phyloP scores from a whole-genome alignment of 2,329 filamentous ascomycete genomes.

The Dactylonectria estremocensis region DNA sequence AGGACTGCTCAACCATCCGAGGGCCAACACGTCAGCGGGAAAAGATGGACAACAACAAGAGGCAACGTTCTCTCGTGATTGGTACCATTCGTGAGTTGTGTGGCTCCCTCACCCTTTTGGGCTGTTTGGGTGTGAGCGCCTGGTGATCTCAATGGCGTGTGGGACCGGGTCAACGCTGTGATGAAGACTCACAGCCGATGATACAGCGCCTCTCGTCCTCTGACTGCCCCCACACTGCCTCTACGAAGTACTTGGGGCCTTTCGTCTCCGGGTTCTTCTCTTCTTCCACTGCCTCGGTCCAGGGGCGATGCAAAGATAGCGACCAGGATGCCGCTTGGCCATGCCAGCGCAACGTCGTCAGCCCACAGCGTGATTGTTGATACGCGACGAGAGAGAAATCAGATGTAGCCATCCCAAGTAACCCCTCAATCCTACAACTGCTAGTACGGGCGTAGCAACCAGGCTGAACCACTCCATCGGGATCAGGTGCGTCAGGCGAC shows the following conservation, averaged over 20 bases:
- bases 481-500: slow-evolving; percentile 41
- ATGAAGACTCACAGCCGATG: slow-evolving; percentile 8
- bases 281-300: slow-evolving; percentile 1
- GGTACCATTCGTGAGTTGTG: not conserved
- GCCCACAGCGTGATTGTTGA: slow-evolving; percentile 27
- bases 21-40: not conserved
- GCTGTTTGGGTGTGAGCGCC: not conserved
- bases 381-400: slow-evolving; percentile 23
- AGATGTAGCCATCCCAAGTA: slow-evolving; percentile 9
- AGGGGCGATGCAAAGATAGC: slow-evolving; percentile 11
- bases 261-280: not conserved
- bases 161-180: not conserved
- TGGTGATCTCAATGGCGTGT: slow-evolving; percentile 4
- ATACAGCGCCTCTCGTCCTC: not conserved
- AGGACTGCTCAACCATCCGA: not conserved
- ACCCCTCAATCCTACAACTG: slow-evolving; percentile 23
- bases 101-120: not conserved
- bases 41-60: not conserved
- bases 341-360: slow-evolving; percentile 10
- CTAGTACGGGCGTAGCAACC: slow-evolving; percentile 34
- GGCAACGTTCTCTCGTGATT: not conserved
- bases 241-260: not conserved
- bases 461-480: slow-evolving; percentile 47
- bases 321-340: slow-evolving; percentile 3
- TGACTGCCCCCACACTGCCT: too few species aligned